Base-by-base conservation (phyloP, 2,329 filamentous ascomycete genomes). In the Aspergillus ruber region DNA sequence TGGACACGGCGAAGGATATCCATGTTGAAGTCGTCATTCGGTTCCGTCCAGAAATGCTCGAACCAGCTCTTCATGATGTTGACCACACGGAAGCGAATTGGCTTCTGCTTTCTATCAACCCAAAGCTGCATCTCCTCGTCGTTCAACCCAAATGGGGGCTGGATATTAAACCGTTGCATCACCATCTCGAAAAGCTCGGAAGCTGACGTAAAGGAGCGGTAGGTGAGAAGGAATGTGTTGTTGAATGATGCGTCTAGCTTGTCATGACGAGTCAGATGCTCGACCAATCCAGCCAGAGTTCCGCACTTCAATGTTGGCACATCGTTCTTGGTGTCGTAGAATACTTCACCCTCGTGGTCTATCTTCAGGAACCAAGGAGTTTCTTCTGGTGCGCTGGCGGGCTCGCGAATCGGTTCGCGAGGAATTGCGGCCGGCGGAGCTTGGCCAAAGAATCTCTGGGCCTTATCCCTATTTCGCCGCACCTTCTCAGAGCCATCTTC, bases 61-160 rank as follows among this genome's bases (percentile, higher is more conserved):
- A 98, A 93, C 93, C 93, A 98, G 69, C 83, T 94, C 77, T 97
- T 97, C 42, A 98, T 74, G 54, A 96, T 97, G 62, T 97, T 98
- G 55, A 98, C 90, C 2, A 98, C 90, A 38, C 93, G 84, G 73
- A 98, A 95, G 32, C 93, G 82, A 51, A 97, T 96, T 4, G 89
- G 86, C 64, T 94, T 96, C 67, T 97, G 93, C 72, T 98, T 98
- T 64, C 85, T 84, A 64, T 95, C 89, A 32, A 87, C 82, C 93
- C 93, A 98, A 25, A 81, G 76, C 47, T 95, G 88, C 59, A 87
- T 89, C 55, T 97, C 90, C 35, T 79, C 72, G 46, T 81, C 79
- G 7, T 75, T 82, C 44, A 98, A 74, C 5, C 88, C 89, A 56
- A 88, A 84, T 0, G 91, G 91, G 17, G 93, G 91, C 61, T 97